These are phyloP conservation scores for Zygoascus sp. DNA, from an alignment of 1,139 yeast species.

Conservation along the genomic window DNA sequence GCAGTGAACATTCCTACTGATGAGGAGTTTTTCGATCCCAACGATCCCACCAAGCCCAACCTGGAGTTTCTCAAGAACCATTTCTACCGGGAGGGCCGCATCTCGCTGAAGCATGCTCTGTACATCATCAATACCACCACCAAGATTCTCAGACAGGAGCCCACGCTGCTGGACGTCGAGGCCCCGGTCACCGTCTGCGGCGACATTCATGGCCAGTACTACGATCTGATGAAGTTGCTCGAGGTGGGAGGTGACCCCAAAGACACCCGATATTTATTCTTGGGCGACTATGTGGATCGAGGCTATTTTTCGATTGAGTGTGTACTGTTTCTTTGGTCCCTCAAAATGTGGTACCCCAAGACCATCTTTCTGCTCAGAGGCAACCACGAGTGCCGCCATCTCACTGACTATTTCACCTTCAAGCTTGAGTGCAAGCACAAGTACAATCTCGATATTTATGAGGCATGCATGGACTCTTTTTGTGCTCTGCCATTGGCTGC, in stretches of 20 bases:
- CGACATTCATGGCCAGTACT: slow-evolving; percentile 93
- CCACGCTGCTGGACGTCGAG: slow-evolving; percentile 73
- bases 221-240: slow-evolving; percentile 82
- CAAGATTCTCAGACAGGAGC: slow-evolving; percentile 60
- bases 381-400: slow-evolving; percentile 91
- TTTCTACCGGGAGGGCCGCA: slow-evolving; percentile 75
- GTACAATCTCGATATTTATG: slow-evolving; percentile 64
- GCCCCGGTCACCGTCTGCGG: slow-evolving; percentile 98
- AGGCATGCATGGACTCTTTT: slow-evolving; percentile 73
- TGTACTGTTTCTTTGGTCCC: slow-evolving; percentile 69
- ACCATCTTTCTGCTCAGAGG: slow-evolving; percentile 86
- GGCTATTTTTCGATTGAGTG: slow-evolving; percentile 93
- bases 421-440: slow-evolving; percentile 88
- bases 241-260: slow-evolving; percentile 93
- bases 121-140: slow-evolving; percentile 68
- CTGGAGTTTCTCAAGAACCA: slow-evolving; percentile 68
- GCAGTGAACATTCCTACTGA: slow-evolving; percentile 63
- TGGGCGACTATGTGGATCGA: slow-evolving; percentile 96
- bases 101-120: slow-evolving; percentile 67
- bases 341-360: slow-evolving; percentile 73
- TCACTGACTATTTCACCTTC: slow-evolving; percentile 92
- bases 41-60: slow-evolving; percentile 51
- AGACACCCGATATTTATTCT: slow-evolving; percentile 68
- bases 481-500: slow-evolving; percentile 92
- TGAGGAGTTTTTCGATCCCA: slow-evolving; percentile 54